A percentile compares a stretch with the other conserved stretches of the same genome.
phyloP scores from a whole-genome alignment of 139 green algal species.

The Picochlorum costavermella region DNA sequence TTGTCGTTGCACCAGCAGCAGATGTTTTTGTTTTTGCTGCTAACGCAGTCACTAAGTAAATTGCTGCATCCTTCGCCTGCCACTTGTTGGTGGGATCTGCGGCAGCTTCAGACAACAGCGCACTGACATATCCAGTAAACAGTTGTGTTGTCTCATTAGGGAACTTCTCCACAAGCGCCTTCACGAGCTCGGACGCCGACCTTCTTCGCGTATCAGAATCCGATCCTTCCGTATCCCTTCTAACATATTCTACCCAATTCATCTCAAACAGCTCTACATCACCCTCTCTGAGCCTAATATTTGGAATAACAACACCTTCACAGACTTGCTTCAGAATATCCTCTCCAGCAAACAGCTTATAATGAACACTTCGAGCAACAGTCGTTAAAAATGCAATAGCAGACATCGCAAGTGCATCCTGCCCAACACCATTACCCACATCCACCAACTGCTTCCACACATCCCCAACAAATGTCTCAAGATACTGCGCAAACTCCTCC shows the following conservation, averaged over 20 bases:
- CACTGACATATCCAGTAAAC: conserved; percentile 69
- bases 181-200: conserved; percentile 86
- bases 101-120: conserved; percentile 64
- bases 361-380: conserved; percentile 73
- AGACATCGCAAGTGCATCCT: conserved; percentile 86
- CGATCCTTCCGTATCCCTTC: conserved; percentile 86
- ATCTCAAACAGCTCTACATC: conserved; percentile 91
- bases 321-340: conserved; percentile 60
- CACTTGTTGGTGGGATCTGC: conserved; percentile 53
- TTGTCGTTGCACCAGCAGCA: conserved; percentile 73
- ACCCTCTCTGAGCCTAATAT: conserved; percentile 52
- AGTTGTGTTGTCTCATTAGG: conserved; percentile 67
- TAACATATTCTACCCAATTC: conserved; percentile 93
- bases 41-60: conserved; percentile 91
- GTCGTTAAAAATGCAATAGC: conserved; percentile 91
- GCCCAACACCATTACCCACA: conserved; percentile 30
- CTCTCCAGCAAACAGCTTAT: conserved; percentile 64
- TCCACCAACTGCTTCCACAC: conserved; percentile 85
- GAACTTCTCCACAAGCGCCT: conserved; percentile 70
- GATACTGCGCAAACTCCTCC: conserved; percentile 86
- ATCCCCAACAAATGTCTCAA: conserved; percentile 59
- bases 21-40: conserved; percentile 75
- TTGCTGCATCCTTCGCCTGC: conserved; percentile 89
- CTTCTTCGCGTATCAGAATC: conserved; percentile 89
- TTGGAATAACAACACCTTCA: conserved; percentile 83